Conservation (phyloP, 2,329 filamentous ascomycete species). For the Alternaria postmessia region DNA sequence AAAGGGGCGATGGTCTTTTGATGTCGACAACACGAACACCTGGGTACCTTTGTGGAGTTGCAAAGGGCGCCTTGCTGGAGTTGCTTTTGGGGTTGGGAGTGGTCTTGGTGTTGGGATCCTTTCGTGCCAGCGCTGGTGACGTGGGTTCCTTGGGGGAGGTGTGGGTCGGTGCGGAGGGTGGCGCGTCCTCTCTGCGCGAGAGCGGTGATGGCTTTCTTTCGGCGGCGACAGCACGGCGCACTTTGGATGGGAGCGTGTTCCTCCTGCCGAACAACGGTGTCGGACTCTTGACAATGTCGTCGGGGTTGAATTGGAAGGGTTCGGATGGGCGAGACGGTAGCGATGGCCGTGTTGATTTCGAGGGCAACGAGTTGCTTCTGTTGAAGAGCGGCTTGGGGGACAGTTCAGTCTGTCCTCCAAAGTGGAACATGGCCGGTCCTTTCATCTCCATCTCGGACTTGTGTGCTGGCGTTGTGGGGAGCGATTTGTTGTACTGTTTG, state of each 20-base stretch:
- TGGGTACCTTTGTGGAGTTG: neutral
- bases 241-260: constrained; percentile 23
- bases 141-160: constrained; percentile 6
- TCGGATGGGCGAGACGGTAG: constrained; percentile 10
- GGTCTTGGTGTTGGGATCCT: neutral
- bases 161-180: constrained; percentile 23
- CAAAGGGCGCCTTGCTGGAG: neutral
- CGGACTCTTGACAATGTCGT: constrained; percentile 8
- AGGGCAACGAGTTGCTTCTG: constrained; percentile 26
- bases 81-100: constrained; percentile 4
- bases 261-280: constrained; percentile 4
- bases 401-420: constrained; percentile 17
- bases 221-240: constrained; percentile 31
- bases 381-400: constrained; percentile 40
- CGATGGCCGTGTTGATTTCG: constrained; percentile 18
- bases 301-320: constrained; percentile 7
- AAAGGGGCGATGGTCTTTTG: constrained; percentile 16
- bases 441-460: constrained; percentile 17
- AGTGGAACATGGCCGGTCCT: constrained; percentile 17
- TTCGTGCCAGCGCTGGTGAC: constrained; percentile 8
- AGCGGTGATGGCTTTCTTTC: constrained; percentile 30
- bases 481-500: constrained; percentile 24
- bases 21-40: neutral
- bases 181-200: constrained; percentile 32
- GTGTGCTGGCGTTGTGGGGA: constrained; percentile 17